These are phyloP conservation scores for Mucor irregularis DNA, from an alignment of 371 early-diverging fungal species.

Conservation along the genomic window DNA sequence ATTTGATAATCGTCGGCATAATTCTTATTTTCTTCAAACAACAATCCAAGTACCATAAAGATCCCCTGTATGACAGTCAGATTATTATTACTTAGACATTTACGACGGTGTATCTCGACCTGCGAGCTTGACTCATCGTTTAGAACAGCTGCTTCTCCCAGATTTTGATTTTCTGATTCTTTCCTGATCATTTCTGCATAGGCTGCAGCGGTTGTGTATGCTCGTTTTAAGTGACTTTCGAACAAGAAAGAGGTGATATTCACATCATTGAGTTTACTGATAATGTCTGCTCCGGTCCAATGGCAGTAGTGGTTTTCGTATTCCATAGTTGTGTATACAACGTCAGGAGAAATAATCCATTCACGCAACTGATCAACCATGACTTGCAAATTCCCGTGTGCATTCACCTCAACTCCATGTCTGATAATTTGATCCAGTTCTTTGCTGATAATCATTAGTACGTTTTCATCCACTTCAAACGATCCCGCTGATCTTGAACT, in stretches of 20 bases:
- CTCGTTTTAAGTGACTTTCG: conserved; percentile 15
- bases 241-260: conserved; percentile 27
- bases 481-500: conserved; percentile 55
- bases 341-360: conserved; percentile 21
- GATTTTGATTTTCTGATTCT: conserved; percentile 14
- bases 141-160: background rate
- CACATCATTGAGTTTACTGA: conserved; percentile 21
- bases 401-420: conserved; percentile 8
- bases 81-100: conserved; percentile 14
- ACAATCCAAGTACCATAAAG: conserved; percentile 36
- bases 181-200: conserved; percentile 32
- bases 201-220: conserved; percentile 20
- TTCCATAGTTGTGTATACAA: conserved; percentile 27
- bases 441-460: conserved; percentile 27
- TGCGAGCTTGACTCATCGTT: background rate
- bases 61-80: conserved; percentile 20
- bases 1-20: conserved; percentile 47
- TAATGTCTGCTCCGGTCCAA: conserved; percentile 38
- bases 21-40: conserved; percentile 26
- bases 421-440: conserved; percentile 43
- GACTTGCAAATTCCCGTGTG: conserved; percentile 28
- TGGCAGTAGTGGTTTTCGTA: conserved; percentile 41
- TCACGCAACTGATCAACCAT: conserved; percentile 20
- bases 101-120: background rate
- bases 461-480: conserved; percentile 48